Conservation (phyloP, 169 alveolate genomes). For the Plasmodium gonderi region DNA sequence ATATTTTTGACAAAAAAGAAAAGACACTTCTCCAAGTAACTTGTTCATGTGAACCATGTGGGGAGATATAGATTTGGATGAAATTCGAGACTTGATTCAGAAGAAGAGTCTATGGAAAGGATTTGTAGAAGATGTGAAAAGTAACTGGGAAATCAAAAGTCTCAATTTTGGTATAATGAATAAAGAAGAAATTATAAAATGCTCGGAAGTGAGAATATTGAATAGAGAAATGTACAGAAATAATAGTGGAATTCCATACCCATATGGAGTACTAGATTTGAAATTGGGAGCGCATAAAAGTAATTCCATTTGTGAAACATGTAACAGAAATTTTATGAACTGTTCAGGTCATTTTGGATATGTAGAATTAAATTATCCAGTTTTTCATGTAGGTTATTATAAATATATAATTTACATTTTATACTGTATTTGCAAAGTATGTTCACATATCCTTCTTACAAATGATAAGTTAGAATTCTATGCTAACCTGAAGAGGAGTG, state of each 20-base stretch:
- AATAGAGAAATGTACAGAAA: constrained; percentile 85
- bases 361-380: constrained; percentile 95
- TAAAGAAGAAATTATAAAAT: constrained; percentile 82
- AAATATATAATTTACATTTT: constrained; percentile 92
- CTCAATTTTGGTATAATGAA: constrained; percentile 88
- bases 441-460: constrained; percentile 90
- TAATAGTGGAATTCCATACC: constrained; percentile 83
- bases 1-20: no score
- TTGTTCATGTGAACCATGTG: background rate
- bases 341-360: constrained; percentile 99
- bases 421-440: constrained; percentile 93
- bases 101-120: constrained; percentile 20
- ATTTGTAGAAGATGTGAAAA: constrained; percentile 47
- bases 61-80: constrained; percentile 2
- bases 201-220: constrained; percentile 82
- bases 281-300: constrained; percentile 82
- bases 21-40: no score
- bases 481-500: constrained; percentile 79
- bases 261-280: constrained; percentile 87
- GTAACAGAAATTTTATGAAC: constrained; percentile 88
- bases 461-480: constrained; percentile 86
- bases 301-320: constrained; percentile 91
- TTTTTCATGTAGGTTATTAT: constrained; percentile 98
- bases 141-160: constrained; percentile 80
- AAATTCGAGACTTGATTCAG: background rate